Conservation (phyloP, 2,329 filamentous ascomycete genomes). For the Alternaria gansuensis region DNA sequence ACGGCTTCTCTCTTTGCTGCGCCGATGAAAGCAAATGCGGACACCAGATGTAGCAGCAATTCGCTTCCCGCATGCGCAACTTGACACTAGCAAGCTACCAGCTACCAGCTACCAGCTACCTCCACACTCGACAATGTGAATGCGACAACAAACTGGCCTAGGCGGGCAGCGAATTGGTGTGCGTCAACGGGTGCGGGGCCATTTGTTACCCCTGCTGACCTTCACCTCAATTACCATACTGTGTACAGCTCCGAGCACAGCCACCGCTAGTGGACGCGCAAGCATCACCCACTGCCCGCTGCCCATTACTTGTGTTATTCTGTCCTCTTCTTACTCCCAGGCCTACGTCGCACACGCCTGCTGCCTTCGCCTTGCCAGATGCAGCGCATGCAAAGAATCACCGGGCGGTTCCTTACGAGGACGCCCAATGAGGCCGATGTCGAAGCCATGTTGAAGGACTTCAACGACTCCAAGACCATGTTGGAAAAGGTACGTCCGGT, state of each 20-base stretch:
- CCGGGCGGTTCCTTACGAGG: conserved; percentile 75
- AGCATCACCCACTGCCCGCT: conserved; percentile 12
- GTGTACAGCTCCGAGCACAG: conserved; percentile 31
- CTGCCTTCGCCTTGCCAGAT: conserved; percentile 56
- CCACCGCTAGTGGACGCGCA: conserved; percentile 27
- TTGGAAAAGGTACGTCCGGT: conserved; percentile 69
- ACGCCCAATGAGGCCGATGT: conserved; percentile 81
- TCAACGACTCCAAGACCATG: conserved; percentile 79
- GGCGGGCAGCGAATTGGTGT: background rate
- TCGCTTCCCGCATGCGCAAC: background rate
- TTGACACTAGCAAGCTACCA: conserved; percentile 23
- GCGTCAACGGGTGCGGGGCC: conserved; percentile 19
- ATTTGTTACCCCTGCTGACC: conserved; percentile 19
- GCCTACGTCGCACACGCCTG: conserved; percentile 28
- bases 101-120: no score
- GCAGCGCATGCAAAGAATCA: conserved; percentile 77
- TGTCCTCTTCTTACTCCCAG: conserved; percentile 7
- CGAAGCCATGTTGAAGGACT: conserved; percentile 77
- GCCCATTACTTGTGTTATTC: conserved; percentile 6
- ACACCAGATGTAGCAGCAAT: background rate
- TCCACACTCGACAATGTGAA: conserved; percentile 18
- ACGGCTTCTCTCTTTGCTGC: conserved; percentile 9
- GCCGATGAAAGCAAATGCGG: conserved; percentile 25
- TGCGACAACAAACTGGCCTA: background rate
- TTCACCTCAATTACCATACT: conserved; percentile 32